Evolutionary conservation across 1,284 basidiomycete species (phyloP).

Genomic region (Sutorius eximius): DNA sequence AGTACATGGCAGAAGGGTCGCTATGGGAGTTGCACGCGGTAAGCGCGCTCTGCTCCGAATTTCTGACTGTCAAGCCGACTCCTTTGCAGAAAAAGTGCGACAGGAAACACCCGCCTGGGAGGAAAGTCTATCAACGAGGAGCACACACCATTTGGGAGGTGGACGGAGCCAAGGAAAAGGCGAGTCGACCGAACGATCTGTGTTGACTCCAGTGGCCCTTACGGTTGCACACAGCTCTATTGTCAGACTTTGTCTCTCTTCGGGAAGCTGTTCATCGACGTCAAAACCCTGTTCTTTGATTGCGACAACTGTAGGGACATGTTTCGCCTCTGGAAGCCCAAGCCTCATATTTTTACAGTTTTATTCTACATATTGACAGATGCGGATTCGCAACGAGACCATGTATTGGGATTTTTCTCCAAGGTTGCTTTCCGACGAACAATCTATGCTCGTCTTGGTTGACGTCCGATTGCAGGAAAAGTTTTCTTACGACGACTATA

Average conservation of each 20-base stretch:
- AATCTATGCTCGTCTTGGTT: neutral
- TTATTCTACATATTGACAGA: constrained; percentile 94
- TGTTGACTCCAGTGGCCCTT: neutral
- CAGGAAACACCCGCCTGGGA: constrained; percentile 79
- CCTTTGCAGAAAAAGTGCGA: constrained; percentile 66
- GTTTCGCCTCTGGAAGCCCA: neutral
- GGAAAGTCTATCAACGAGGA: constrained; percentile 88
- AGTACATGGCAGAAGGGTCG: constrained; percentile 83
- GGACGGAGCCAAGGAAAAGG: constrained; percentile 85
- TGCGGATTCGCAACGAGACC: constrained; percentile 65
- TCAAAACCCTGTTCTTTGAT: constrained; percentile 97
- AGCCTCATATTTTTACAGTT: constrained; percentile 48
- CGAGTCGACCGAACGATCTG: constrained; percentile 28
- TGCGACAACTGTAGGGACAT: constrained; percentile 69
- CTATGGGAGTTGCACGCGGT: constrained; percentile 78
- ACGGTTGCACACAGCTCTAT: constrained; percentile 64
- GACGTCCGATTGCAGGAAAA: constrained; percentile 69
- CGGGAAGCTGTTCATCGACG: constrained; percentile 98
- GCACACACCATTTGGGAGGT: constrained; percentile 95
- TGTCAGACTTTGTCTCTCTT: constrained; percentile 96
- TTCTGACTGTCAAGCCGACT: neutral
- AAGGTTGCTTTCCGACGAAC: constrained; percentile 54
- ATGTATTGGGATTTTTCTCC: constrained; percentile 93
- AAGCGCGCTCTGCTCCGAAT: constrained; percentile 31
- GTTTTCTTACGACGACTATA: constrained; percentile 94